Evolutionary conservation across 2,329 filamentous ascomycete genomes (phyloP).

Genomic region (Colletotrichum liaoningense): DNA sequence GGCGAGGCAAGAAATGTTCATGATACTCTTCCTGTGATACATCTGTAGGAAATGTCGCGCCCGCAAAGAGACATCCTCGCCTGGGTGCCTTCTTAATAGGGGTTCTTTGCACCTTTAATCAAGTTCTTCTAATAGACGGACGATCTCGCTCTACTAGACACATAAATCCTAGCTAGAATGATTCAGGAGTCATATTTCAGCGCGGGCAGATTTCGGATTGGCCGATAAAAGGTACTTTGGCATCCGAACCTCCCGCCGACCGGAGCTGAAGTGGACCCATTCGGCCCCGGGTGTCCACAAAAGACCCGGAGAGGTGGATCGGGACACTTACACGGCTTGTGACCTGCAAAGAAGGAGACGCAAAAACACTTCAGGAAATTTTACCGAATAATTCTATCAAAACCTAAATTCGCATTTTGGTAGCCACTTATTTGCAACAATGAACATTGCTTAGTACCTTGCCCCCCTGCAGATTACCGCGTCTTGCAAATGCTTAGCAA

Average conservation of each 20-base stretch:
- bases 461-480: not conserved
- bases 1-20: not conserved
- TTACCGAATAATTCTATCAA: too few relatives aligned
- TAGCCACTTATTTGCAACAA: too few relatives aligned
- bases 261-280: not conserved
- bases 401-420: rapidly evolving
- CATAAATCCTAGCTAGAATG: not conserved
- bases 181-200: not conserved
- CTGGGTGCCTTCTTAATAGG: too few relatives aligned
- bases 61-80: not conserved
- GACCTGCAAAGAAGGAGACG: not conserved
- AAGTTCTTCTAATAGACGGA: not conserved
- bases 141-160: too few relatives aligned
- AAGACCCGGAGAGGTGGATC: not conserved
- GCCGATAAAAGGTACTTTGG: too few relatives aligned
- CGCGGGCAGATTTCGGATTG: not conserved
- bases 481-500: not conserved
- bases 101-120: not conserved
- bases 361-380: not conserved
- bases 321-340: not conserved
- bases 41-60: not conserved
- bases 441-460: too few relatives aligned
- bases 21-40: not conserved
- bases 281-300: not conserved
- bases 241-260: too few relatives aligned